Base-by-base conservation (phyloP, 352 stramenopile genomes). In the Phytophthora fragariaefolia region DNA sequence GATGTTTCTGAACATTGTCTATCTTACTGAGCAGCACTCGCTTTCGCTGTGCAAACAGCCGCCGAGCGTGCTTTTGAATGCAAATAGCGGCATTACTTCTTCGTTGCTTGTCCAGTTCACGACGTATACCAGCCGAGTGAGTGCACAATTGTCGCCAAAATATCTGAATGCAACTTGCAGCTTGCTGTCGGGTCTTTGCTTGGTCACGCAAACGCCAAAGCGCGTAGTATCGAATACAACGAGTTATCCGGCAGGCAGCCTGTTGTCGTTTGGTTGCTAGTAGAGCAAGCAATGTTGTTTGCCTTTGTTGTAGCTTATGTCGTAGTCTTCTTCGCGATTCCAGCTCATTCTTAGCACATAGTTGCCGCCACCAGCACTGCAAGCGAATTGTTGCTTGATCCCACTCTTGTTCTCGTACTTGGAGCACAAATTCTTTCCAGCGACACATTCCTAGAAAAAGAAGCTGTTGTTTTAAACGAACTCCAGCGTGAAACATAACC, bases 321-420 rank as follows among this genome's bases (percentile, higher is more conserved):
- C 68, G 69, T 6, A 91, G 53, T 20, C 58, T 58, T 52, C 66
- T 64, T 1, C 74, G 74, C 20, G 42, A 57, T 3, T 43, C 17
- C 7, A 82, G 47, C 32, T 80, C 71, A 30, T 56, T 47, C 1
- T 63, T 30, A 0, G 84, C 80, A 9, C 65, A 45, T 2, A 83
- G n/a, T 34, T 83, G 72, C 2, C 84, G 72, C 80, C 84, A 91
- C 82, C 80, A 89, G 48, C 82, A 92, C 60, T 92, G 84, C 2
- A 83, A 46, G 3, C 60, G 42, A 13, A 79, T 36, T 1, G 62
- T 59, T 8, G 56, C 55, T 4, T n/a, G 12, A 2, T 48, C 18
- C 27, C 53, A 47, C 26, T 76, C 70, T 4, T 56, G 59, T 27
- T 75, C 23, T 43, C 42, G 67, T 12, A 63, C 52, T 12, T 36